Conservation (phyloP, 1,139 yeast species). For the Zygosaccharomyces pseudobailii region DNA sequence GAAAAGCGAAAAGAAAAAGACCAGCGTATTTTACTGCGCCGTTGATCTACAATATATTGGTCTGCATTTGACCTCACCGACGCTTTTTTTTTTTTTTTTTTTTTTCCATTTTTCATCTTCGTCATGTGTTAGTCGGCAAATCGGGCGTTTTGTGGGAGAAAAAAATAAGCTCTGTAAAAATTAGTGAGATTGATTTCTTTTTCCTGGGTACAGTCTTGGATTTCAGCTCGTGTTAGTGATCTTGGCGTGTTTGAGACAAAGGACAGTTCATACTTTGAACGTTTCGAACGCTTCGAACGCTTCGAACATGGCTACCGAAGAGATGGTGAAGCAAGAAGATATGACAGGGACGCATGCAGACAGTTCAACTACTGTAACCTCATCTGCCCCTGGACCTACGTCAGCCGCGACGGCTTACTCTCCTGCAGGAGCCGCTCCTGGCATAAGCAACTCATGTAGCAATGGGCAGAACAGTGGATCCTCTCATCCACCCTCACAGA, state of each 20-base stretch:
- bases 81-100: no score
- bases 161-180: neutral
- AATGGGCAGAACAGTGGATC: constrained; percentile 1
- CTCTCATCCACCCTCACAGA: constrained; percentile 12
- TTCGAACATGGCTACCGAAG: neutral
- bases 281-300: neutral
- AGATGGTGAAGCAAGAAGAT: constrained; percentile 5
- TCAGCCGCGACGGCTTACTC: constrained; percentile 5
- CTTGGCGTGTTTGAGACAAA: constrained; percentile 2
- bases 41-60: no score
- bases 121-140: neutral
- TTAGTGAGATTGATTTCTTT: neutral
- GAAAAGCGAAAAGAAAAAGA: no score
- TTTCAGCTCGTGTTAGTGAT: neutral
- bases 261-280: neutral
- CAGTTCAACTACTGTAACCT: neutral
- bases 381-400: constrained; percentile 3
- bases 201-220: neutral
- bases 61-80: no score
- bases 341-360: constrained; percentile 1
- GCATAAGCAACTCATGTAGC: neutral
- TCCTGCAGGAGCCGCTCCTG: constrained; percentile 1
- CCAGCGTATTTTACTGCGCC: no score
- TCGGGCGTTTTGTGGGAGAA: neutral
- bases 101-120: neutral